phyloP scores from a whole-genome alignment of 768 basidiomycete genomes.

The Suillus decipiens region DNA sequence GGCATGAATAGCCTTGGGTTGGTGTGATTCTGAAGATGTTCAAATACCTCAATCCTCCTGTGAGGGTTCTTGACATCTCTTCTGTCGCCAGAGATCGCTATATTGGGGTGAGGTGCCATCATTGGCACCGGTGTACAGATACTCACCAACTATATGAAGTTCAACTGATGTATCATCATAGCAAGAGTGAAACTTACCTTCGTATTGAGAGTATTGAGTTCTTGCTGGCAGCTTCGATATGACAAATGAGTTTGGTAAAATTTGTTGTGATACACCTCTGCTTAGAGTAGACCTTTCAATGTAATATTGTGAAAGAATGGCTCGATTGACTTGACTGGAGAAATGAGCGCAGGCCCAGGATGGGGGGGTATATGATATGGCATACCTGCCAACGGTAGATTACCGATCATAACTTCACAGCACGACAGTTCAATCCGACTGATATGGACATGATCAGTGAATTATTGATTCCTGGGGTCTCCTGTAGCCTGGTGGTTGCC shows the following conservation, averaged over 20 bases:
- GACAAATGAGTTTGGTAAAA: conserved; percentile 36
- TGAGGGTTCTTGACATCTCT: no score
- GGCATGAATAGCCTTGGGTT: no score
- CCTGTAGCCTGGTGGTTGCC: not conserved
- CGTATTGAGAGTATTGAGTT: conserved; percentile 33
- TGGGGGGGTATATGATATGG: not conserved
- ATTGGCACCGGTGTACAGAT: not conserved
- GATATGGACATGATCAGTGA: conserved; percentile 2
- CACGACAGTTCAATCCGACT: not conserved
- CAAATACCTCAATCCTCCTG: no score
- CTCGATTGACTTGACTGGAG: not conserved
- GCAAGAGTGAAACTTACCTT: conserved; percentile 24
- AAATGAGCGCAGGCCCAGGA: no score
- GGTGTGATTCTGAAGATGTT: no score
- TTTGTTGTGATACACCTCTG: conserved; percentile 16
- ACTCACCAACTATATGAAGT: conserved; percentile 30
- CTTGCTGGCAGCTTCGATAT: conserved; percentile 26
- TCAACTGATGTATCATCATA: conserved; percentile 12
- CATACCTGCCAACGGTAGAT: not conserved
- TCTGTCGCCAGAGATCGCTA: no score
- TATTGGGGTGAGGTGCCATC: no score
- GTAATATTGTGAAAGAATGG: no score
- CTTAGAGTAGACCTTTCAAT: not conserved
- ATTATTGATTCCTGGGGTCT: not conserved
- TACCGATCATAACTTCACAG: not conserved